A percentile compares a stretch with the other conserved stretches of the same genome.
Evolutionary conservation across 805 yeast species (phyloP).

Genomic region (Kuraishia ogatae): DNA sequence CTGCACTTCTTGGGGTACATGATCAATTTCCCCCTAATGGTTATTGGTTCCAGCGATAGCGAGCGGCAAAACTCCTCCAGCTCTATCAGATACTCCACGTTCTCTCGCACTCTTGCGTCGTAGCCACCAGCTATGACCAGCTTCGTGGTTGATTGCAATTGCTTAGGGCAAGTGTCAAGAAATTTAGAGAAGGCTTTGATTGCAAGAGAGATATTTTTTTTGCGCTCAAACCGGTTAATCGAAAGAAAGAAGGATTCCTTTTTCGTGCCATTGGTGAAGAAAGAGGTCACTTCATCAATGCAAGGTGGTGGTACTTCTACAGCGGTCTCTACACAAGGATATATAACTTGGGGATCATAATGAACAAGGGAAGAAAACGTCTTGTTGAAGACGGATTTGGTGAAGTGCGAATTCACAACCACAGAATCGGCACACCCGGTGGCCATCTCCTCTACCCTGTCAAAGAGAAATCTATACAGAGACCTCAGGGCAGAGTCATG

Average conservation of each 20-base stretch:
- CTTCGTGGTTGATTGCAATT: slow-evolving; percentile 24
- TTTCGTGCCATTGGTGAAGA: slow-evolving; percentile 18
- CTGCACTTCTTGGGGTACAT: slow-evolving; percentile 14
- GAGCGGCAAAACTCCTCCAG: slow-evolving; percentile 40
- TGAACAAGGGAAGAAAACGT: slow-evolving; percentile 41
- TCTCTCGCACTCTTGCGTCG: slow-evolving; percentile 68
- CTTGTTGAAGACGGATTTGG: slow-evolving; percentile 55
- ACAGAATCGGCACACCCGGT: slow-evolving; percentile 69
- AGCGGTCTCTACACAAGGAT: slow-evolving; percentile 66
- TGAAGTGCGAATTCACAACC: slow-evolving; percentile 84
- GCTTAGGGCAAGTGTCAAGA: slow-evolving; percentile 12
- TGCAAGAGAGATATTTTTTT: slow-evolving; percentile 77
- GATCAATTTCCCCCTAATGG: slow-evolving; percentile 31
- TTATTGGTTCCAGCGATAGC: slow-evolving; percentile 34
- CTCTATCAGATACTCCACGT: slow-evolving; percentile 60
- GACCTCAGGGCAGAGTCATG: slow-evolving; percentile 46
- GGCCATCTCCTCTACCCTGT: slow-evolving; percentile 72
- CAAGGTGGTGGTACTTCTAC: slow-evolving; percentile 14
- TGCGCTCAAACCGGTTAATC: slow-evolving; percentile 82
- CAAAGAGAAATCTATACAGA: slow-evolving; percentile 76
- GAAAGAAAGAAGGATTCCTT: slow-evolving; percentile 48
- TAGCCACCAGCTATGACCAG: slow-evolving; percentile 88
- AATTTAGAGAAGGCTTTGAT: slow-evolving; percentile 52
- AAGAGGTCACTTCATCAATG: slow-evolving; percentile 22
- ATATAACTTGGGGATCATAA: slow-evolving; percentile 47